Evolutionary conservation across 768 basidiomycete genomes (phyloP), one percentile per base, ranked within the genome.

Genomic region (Aureoboletus auriporus): DNA sequence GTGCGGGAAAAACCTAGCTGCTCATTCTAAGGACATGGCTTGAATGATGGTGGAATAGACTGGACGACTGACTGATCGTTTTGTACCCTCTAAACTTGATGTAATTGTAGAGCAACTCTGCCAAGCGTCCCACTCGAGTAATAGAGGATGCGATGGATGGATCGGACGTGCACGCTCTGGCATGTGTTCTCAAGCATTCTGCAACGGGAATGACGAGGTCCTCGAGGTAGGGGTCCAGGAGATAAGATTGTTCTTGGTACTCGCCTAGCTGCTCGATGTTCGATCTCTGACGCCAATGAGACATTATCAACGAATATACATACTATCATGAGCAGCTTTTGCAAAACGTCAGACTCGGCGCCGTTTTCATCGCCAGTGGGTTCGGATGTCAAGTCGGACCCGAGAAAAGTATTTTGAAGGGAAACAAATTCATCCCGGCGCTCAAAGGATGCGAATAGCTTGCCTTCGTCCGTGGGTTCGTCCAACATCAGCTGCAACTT

Each of bases 1-100:
- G 62, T 97, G 95, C 36, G 95, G 95, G 62, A 99, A 96, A 67
- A 88, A 93, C 53, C 90, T 84, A 53, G 87, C 95, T 99, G 61
- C 16, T 46, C 40, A 54, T 51, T 42, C 47, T 59, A n/a, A 62
- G 49, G 53, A 57, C 50, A 53, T 23, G 30, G 44, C 40, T 50
- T n/a, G 27, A 36, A 36, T 40, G 14, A 23, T 20, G 35, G 16
- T 9, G 26, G 7, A 42, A 40, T 20, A 39, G 44, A 54, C 42
- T 55, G 42, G 44, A 51, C 33, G 17, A 77, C 84, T 72, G 58
- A 95, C 95, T 83, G 70, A 95, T 87, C 1, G 85, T 84, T 71
- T 97, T 97, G 67, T 86, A 82, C 33, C 95, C 93, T 44, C 96
- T 78, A 43, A 82, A 89, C 65, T 93, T 97, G 66, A 89, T 77